Conservation (phyloP, 163 green algal species). For the Scenedesmus sp. region DNA sequence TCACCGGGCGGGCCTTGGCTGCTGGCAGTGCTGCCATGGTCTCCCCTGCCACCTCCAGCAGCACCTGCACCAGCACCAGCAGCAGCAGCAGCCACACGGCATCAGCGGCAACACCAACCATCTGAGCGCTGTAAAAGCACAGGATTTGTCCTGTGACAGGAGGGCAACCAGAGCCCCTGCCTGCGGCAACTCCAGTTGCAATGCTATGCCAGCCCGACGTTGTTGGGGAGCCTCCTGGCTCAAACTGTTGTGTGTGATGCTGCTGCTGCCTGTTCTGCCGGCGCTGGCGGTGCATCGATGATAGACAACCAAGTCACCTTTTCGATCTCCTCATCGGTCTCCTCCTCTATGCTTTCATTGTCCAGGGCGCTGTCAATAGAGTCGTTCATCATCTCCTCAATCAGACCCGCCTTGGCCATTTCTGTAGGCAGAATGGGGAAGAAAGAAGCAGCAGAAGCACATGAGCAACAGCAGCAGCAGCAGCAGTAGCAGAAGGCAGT, state of each 20-base stretch:
- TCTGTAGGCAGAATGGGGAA: constrained; percentile 64
- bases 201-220: too few species aligned
- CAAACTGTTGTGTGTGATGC: too few species aligned
- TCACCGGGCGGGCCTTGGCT: constrained; percentile 48
- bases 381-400: constrained; percentile 95
- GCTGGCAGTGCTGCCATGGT: constrained; percentile 70
- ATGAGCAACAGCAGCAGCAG: background rate
- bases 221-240: too few species aligned
- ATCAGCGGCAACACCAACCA: too few species aligned
- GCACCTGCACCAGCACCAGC: constrained; percentile 63
- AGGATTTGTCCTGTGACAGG: too few species aligned
- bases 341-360: constrained; percentile 66
- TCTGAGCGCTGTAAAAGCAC: too few species aligned
- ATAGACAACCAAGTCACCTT: too few species aligned
- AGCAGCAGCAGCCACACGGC: constrained; percentile 28
- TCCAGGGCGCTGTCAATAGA: constrained; percentile 66
- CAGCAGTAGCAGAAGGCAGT: background rate
- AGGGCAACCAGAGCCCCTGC: too few species aligned
- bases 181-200: too few species aligned
- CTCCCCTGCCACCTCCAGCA: constrained; percentile 86
- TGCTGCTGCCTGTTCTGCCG: too few species aligned
- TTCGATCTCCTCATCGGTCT: constrained; percentile 62
- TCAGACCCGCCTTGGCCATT: constrained; percentile 95
- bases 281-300: too few species aligned
- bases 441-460: background rate